Conservation (phyloP, 2,329 filamentous ascomycete genomes). For the Akanthomyces dipterigenus region DNA sequence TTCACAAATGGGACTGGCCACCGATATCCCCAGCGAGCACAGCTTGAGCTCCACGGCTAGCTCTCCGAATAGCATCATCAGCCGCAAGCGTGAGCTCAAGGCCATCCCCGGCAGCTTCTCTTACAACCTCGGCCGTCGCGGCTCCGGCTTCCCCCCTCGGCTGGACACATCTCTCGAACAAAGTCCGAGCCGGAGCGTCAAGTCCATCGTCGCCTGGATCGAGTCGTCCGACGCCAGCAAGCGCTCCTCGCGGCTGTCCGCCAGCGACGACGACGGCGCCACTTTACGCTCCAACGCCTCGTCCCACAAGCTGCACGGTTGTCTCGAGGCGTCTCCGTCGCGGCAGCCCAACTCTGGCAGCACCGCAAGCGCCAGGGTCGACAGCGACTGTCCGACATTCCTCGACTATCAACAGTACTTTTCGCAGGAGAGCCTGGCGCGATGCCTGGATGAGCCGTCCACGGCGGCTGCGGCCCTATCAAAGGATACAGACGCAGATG, state of each 20-base stretch:
- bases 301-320: background rate
- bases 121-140: constrained; percentile 20
- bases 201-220: constrained; percentile 26
- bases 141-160: constrained; percentile 5
- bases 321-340: background rate
- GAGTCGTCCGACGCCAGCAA: constrained; percentile 17
- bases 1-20: background rate
- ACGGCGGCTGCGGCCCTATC: background rate
- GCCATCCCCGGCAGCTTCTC: constrained; percentile 23
- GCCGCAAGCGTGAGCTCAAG: constrained; percentile 11
- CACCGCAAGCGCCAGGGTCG: constrained; percentile 14
- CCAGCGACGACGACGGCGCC: background rate
- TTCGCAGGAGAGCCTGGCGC: constrained; percentile 21
- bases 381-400: constrained; percentile 26
- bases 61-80: constrained; percentile 6
- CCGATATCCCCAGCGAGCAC: background rate
- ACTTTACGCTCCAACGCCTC: background rate
- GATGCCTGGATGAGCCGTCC: constrained; percentile 23
- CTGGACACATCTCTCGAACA: background rate
- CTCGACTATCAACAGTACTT: constrained; percentile 28
- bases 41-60: background rate
- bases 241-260: background rate
- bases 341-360: background rate
- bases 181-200: constrained; percentile 20
- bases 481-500: background rate